These are phyloP conservation scores for Trichoderma brevicompactum DNA, from an alignment of 2,329 filamentous ascomycete species.

Conservation along the genomic window DNA sequence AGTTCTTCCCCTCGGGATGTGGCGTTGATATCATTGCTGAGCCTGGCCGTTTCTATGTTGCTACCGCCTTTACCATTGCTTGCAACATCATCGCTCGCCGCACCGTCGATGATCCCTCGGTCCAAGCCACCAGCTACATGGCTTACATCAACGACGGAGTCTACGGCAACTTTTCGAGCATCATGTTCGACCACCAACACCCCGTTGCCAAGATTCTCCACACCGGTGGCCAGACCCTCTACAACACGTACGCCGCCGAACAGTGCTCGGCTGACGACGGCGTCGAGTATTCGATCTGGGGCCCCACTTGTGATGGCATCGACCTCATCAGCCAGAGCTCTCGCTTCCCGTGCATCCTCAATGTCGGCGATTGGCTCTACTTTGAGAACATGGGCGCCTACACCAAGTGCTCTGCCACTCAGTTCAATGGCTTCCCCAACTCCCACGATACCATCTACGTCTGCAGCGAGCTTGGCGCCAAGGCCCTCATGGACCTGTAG, in stretches of 20 bases:
- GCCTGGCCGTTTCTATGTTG: slow-evolving; percentile 95
- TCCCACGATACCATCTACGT: slow-evolving; percentile 92
- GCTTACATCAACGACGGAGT: slow-evolving; percentile 96
- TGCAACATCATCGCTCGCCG: slow-evolving; percentile 96
- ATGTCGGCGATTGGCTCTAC: slow-evolving; percentile 97
- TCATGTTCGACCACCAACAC: slow-evolving; percentile 98
- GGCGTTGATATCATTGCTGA: slow-evolving; percentile 89
- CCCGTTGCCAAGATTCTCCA: slow-evolving; percentile 82
- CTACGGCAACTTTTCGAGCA: slow-evolving; percentile 98
- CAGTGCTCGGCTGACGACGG: slow-evolving; percentile 53
- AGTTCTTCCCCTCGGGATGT: slow-evolving; percentile 76
- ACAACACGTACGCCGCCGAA: slow-evolving; percentile 58
- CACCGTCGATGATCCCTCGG: slow-evolving; percentile 73
- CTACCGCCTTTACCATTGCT: slow-evolving; percentile 89
- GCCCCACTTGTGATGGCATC: slow-evolving; percentile 96
- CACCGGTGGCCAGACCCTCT: slow-evolving; percentile 60
- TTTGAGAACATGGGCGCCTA: slow-evolving; percentile 99
- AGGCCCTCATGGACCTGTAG: slow-evolving; percentile 62
- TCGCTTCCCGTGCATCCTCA: slow-evolving; percentile 73
- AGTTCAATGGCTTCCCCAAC: slow-evolving; percentile 97
- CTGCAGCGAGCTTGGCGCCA: slow-evolving; percentile 87
- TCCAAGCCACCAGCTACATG: slow-evolving; percentile 81
- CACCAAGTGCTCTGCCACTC: slow-evolving; percentile 95
- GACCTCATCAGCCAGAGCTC: slow-evolving; percentile 88
- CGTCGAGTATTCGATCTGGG: slow-evolving; percentile 94